Evolutionary conservation across 2,329 filamentous ascomycete species (phyloP).

Genomic region (Beauveria varroae): DNA sequence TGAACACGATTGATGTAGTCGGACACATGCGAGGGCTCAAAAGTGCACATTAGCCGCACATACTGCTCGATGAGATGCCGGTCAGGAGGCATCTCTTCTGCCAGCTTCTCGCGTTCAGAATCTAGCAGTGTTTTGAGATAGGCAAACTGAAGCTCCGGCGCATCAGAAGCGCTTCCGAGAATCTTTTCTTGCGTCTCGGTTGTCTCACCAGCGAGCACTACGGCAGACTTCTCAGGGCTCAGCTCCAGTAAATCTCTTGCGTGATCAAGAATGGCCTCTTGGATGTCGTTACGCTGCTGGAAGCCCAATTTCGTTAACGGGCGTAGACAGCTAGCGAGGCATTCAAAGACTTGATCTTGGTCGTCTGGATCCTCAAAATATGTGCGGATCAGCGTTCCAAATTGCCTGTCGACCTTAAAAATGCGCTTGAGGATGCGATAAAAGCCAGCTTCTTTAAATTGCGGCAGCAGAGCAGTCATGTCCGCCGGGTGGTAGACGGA

Average conservation of each 20-base stretch:
- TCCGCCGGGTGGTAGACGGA: conserved; percentile 90
- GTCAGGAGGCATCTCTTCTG: conserved; percentile 29
- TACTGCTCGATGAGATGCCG: conserved; percentile 72
- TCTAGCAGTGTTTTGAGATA: conserved; percentile 75
- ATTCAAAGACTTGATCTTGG: conserved; percentile 67
- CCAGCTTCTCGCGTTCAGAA: conserved; percentile 28
- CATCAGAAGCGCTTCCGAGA: conserved; percentile 52
- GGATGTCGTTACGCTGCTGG: conserved; percentile 67
- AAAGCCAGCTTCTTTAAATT: conserved; percentile 75
- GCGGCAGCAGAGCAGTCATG: conserved; percentile 63
- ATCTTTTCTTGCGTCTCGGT: conserved; percentile 60
- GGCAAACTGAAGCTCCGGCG: conserved; percentile 60
- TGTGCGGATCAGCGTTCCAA: conserved; percentile 65
- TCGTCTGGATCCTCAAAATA: conserved; percentile 84
- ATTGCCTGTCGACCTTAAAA: conserved; percentile 73
- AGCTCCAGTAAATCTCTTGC: conserved; percentile 60
- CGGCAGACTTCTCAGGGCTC: conserved; percentile 57
- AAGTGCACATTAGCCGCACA: conserved; percentile 84
- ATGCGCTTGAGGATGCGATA: conserved; percentile 87
- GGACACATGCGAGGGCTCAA: conserved; percentile 73
- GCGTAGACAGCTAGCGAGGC: conserved; percentile 67
- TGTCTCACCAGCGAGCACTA: conserved; percentile 53
- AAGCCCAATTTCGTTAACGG: conserved; percentile 54
- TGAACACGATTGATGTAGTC: conserved; percentile 74
- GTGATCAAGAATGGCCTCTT: conserved; percentile 56